Conservation (phyloP, 805 yeast species). For the Kodamaea nitidulidarum region DNA sequence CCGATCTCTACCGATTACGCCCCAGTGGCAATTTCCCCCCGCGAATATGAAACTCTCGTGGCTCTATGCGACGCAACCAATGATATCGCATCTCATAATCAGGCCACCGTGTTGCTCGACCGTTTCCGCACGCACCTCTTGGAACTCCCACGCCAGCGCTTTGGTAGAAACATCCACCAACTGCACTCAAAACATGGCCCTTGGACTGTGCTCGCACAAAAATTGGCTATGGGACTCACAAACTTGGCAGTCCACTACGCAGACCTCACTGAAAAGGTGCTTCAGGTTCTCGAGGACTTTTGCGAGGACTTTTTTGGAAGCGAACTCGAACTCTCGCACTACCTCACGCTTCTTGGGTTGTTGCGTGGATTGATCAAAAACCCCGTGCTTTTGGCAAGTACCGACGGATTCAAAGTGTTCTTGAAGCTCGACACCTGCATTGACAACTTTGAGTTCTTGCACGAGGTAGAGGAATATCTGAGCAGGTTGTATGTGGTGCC, state of each 20-base stretch:
- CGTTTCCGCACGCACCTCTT: slow-evolving; percentile 45
- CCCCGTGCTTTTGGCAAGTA: slow-evolving; percentile 24
- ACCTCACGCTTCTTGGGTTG: slow-evolving; percentile 34
- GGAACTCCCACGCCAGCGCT: slow-evolving; percentile 42
- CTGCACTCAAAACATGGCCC: slow-evolving; percentile 24
- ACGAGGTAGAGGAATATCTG: slow-evolving; percentile 31
- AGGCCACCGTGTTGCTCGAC: slow-evolving; percentile 41
- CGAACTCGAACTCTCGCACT: slow-evolving; percentile 26
- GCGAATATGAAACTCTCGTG: slow-evolving; percentile 52
- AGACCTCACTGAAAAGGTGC: slow-evolving; percentile 14
- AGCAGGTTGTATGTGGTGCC: slow-evolving; percentile 12
- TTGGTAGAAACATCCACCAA: slow-evolving; percentile 29
- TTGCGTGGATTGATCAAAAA: slow-evolving; percentile 27
- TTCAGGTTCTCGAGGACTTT: slow-evolving; percentile 25
- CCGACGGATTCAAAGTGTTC: slow-evolving; percentile 29
- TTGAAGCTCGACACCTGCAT: slow-evolving; percentile 31
- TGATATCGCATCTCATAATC: slow-evolving; percentile 26
- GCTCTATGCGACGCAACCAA: slow-evolving; percentile 48
- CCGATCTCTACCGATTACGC: slow-evolving; percentile 6
- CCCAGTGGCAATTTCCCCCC: slow-evolving; percentile 41
- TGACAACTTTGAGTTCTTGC: slow-evolving; percentile 37
- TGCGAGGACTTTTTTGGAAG: slow-evolving; percentile 20
- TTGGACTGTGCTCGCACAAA: slow-evolving; percentile 33
- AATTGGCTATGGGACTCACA: slow-evolving; percentile 30
- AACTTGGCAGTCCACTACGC: slow-evolving; percentile 25